Percentiles rank a stretch among this genome's conserved stretches.
phyloP scores from a whole-genome alignment of 176 grass and related monocot species.

The barley (Hordeum vulgare) region MorexV3_pseudomolecules_assembly NC_058520.1:15926762-15927261 shows the following conservation, averaged over 20 bases:
- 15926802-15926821: background rate
- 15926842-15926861: too few relatives aligned
- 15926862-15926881: too few relatives aligned
- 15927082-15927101: too few relatives aligned
- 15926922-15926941: constrained; percentile 3
- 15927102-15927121: too few relatives aligned
- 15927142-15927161: too few relatives aligned
- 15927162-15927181: too few relatives aligned
- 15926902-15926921: constrained; percentile 1
- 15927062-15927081: background rate
- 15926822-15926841: background rate
- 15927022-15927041: background rate
- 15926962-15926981: constrained; percentile 24
- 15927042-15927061: background rate
- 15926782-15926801: background rate
- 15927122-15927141: too few relatives aligned
- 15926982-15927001: background rate
- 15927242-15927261: too few relatives aligned
- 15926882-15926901: too few relatives aligned
- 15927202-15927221: too few relatives aligned
- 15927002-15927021: background rate
- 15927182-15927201: too few relatives aligned
- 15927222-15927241: too few relatives aligned
- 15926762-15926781: background rate
- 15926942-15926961: constrained; percentile 20